These are phyloP conservation scores for Coemansia sp. DNA, from an alignment of 192 early-diverging fungal genomes.

Conservation along the genomic window DNA sequence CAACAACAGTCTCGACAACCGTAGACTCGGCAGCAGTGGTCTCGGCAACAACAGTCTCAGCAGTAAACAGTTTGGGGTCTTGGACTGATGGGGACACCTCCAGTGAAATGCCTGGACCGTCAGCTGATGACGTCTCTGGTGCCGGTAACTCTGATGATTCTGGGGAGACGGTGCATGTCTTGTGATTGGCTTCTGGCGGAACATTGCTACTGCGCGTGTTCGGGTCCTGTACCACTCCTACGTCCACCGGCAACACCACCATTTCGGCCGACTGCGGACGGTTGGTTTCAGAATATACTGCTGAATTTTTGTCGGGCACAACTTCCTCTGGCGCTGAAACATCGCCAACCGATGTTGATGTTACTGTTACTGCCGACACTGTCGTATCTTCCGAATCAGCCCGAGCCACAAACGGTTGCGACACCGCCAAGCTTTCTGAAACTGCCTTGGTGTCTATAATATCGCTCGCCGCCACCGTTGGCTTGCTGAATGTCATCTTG, in stretches of 20 bases:
- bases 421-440: not conserved
- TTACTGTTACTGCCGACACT: slow-evolving; percentile 7
- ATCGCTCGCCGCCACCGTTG: not conserved
- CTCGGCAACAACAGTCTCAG: not conserved
- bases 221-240: slow-evolving; percentile 3
- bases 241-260: slow-evolving; percentile 3
- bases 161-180: not conserved
- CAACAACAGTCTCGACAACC: not conserved
- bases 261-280: not conserved
- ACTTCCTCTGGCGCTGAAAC: not conserved
- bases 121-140: slow-evolving; percentile 1
- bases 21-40: not conserved
- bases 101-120: not conserved
- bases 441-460: not conserved
- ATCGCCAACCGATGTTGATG: not conserved
- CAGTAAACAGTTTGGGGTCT: not conserved
- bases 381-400: slow-evolving; percentile 9
- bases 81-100: not conserved
- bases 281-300: not conserved
- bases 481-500: slow-evolving; percentile 33
- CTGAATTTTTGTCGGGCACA: not conserved
- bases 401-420: slow-evolving; percentile 6
- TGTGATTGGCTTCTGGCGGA: not conserved
- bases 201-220: not conserved
- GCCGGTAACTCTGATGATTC: slow-evolving; percentile 1